Conservation (phyloP, 1,139 yeast species). For the Debaryomycetaceae sp. region DNA sequence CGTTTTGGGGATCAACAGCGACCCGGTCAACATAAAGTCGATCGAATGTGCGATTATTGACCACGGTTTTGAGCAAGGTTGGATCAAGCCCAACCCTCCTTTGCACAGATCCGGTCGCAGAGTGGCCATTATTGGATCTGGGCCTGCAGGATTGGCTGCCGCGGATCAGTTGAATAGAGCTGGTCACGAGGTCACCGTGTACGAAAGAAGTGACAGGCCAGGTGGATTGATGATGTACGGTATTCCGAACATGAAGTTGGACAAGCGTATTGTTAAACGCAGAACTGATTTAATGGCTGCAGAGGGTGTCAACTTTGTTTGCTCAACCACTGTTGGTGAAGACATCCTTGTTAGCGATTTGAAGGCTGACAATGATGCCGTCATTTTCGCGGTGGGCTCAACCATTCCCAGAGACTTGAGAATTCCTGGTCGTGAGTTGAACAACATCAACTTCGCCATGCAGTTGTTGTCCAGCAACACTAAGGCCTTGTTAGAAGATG, state of each 20-base stretch:
- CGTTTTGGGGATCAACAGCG: constrained; percentile 88
- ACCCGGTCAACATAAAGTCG: constrained; percentile 95
- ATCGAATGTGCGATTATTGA: constrained; percentile 96
- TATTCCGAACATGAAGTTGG: constrained; percentile 98
- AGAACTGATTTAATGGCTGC: constrained; percentile 88
- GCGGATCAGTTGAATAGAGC: constrained; percentile 97
- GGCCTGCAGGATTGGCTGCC: constrained; percentile 94
- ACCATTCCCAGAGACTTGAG: constrained; percentile 93
- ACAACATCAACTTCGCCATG: constrained; percentile 94
- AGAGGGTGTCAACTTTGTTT: constrained; percentile 80
- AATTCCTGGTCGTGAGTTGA: constrained; percentile 89
- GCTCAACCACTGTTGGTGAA: constrained; percentile 79
- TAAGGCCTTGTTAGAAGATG: constrained; percentile 77
- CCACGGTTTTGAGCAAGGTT: constrained; percentile 92
- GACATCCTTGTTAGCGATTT: constrained; percentile 71
- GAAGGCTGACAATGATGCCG: constrained; percentile 67
- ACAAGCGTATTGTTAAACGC: constrained; percentile 86
- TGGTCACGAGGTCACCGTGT: constrained; percentile 87
- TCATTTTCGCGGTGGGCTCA: constrained; percentile 90
- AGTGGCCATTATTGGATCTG: constrained; percentile 90
- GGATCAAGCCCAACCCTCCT: constrained; percentile 89
- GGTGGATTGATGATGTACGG: constrained; percentile 99
- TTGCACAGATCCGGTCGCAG: constrained; percentile 73
- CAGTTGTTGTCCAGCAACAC: constrained; percentile 85
- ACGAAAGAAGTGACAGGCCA: constrained; percentile 90